Percentiles rank a stretch among this genome's conserved stretches.
Evolutionary conservation across 202 grass and related monocot species (phyloP).

Genomic region (Schoenoplectus triqueter): DNA sequence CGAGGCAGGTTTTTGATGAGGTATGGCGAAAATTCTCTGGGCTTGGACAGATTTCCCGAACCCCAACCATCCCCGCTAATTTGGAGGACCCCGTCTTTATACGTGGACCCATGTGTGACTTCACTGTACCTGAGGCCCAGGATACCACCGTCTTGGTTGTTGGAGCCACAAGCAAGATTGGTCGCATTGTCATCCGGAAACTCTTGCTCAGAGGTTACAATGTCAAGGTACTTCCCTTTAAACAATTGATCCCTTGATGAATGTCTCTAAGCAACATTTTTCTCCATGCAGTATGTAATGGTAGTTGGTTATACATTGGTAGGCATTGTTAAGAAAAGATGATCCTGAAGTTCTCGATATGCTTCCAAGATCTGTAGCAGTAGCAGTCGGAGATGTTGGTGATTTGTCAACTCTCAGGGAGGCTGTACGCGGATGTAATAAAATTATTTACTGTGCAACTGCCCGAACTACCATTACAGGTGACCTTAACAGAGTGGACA

Average conservation of each 20-base stretch:
- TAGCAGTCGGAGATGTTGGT: conserved; percentile 89
- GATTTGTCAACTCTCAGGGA: conserved; percentile 67
- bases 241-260: not conserved
- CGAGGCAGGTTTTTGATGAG: conserved; percentile 93
- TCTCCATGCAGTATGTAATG: not conserved
- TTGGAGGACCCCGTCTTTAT: conserved; percentile 63
- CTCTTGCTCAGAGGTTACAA: conserved; percentile 98
- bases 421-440: conserved; percentile 86
- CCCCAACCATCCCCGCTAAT: conserved; percentile 53
- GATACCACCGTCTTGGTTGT: conserved; percentile 93
- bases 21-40: conserved; percentile 98
- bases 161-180: conserved; percentile 86
- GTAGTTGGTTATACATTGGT: conserved; percentile 25
- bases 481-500: conserved; percentile 92
- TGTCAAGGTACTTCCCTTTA: conserved; percentile 60
- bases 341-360: conserved; percentile 83
- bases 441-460: conserved; percentile 94
- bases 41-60: conserved; percentile 88
- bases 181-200: conserved; percentile 93
- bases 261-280: not conserved
- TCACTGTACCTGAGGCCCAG: conserved; percentile 85
- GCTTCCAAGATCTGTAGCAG: conserved; percentile 73
- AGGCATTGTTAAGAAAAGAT: conserved; percentile 88
- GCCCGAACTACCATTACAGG: conserved; percentile 88
- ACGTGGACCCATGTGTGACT: conserved; percentile 88